These are phyloP conservation scores for Pyrus pyrifolia DNA, from an alignment of 306 rosid species.

Conservation along the genomic window DNA sequence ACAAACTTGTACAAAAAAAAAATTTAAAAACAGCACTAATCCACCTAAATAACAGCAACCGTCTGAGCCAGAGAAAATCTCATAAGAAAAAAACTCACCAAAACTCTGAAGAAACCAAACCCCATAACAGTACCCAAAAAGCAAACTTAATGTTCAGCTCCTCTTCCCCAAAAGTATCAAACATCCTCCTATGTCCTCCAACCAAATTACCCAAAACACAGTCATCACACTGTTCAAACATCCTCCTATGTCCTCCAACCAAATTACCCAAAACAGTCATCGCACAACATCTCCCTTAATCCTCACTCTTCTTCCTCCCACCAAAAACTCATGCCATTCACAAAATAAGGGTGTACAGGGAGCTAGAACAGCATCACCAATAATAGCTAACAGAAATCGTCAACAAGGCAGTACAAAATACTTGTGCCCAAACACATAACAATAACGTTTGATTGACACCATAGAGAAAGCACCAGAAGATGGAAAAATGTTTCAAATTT, in stretches of 20 bases:
- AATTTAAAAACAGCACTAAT: neutral
- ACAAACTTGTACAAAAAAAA: neutral
- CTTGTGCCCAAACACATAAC: neutral
- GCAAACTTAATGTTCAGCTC: neutral
- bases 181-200: neutral
- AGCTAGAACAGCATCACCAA: neutral
- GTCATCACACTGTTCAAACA: neutral
- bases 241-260: neutral
- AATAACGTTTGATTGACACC: neutral
- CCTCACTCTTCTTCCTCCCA: neutral
- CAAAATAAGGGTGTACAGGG: neutral
- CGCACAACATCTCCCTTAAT: neutral
- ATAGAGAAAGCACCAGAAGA: neutral
- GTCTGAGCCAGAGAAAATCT: neutral
- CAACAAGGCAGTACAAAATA: neutral
- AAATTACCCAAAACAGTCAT: neutral
- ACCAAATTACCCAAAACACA: neutral
- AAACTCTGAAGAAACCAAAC: neutral
- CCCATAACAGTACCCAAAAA: neutral
- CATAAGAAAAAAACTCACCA: neutral
- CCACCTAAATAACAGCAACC: neutral
- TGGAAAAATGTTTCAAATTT: neutral
- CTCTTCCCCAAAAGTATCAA: neutral
- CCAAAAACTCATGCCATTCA: neutral
- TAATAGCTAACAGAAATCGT: neutral